These are phyloP conservation scores for Penicillium polonicum DNA, from an alignment of 2,329 filamentous ascomycete species.

Conservation along the genomic window DNA sequence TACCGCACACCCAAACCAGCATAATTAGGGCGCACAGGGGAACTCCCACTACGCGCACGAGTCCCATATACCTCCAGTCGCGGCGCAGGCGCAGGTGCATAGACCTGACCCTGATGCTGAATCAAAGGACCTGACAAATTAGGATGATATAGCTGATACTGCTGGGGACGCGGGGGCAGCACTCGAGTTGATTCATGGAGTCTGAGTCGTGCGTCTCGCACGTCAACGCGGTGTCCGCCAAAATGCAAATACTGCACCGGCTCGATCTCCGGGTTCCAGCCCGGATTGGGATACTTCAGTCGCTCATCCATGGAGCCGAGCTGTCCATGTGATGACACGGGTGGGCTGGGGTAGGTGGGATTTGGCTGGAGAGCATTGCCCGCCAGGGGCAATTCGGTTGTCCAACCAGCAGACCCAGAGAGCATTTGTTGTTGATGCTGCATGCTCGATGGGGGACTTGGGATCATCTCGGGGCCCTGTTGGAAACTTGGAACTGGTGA, in stretches of 20 bases:
- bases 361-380: constrained; percentile 22
- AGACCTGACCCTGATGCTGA: constrained; percentile 20
- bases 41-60: constrained; percentile 35
- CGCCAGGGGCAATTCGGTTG: constrained; percentile 10
- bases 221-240: constrained; percentile 33
- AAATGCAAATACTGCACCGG: constrained; percentile 23
- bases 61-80: constrained; percentile 17
- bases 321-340: constrained; percentile 8
- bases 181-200: constrained; percentile 21
- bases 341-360: constrained; percentile 15
- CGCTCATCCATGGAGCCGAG: constrained; percentile 25
- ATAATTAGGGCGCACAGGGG: constrained; percentile 29
- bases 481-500: constrained; percentile 23
- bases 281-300: constrained; percentile 11
- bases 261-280: constrained; percentile 19
- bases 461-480: constrained; percentile 10
- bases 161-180: constrained; percentile 17
- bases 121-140: constrained; percentile 32
- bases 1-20: constrained; percentile 24
- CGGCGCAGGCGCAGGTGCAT: constrained; percentile 11
- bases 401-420: constrained; percentile 25
- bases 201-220: constrained; percentile 30
- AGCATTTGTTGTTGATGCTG: constrained; percentile 20
- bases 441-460: constrained; percentile 11
- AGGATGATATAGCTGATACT: constrained; percentile 29